Evolutionary conservation across 805 yeast genomes (phyloP).

Genomic region (Metschnikowia rubicola): DNA sequence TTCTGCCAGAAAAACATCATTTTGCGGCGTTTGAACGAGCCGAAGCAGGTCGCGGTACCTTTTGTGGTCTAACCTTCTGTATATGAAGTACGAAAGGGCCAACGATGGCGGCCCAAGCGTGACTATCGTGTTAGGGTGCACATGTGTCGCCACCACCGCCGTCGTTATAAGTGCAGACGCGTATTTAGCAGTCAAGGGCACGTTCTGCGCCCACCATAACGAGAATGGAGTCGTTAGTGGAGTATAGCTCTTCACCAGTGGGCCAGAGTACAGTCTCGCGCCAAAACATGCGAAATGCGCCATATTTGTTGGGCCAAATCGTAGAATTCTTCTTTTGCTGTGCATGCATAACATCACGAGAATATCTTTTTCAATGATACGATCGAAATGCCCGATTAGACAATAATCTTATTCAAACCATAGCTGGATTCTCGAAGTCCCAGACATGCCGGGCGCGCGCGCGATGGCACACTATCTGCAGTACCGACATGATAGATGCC

Average conservation of each 20-base stretch:
- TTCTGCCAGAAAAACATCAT: background rate
- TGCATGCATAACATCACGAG: no score
- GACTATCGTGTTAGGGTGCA: slow-evolving; percentile 34
- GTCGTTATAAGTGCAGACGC: slow-evolving; percentile 24
- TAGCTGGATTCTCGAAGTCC: no score
- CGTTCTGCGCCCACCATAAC: slow-evolving; percentile 24
- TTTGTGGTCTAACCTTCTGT: slow-evolving; percentile 14
- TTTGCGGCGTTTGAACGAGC: slow-evolving; percentile 8
- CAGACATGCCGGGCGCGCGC: no score
- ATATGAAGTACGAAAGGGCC: slow-evolving; percentile 25
- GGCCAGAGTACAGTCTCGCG: slow-evolving; percentile 14
- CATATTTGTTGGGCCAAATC: no score
- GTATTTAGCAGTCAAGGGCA: slow-evolving; percentile 28
- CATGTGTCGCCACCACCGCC: slow-evolving; percentile 29
- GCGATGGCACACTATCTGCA: no score
- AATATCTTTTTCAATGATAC: no score
- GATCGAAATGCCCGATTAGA: no score
- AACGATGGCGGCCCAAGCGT: slow-evolving; percentile 38
- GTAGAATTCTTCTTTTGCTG: no score
- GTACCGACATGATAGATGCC: no score
- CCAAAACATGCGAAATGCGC: background rate
- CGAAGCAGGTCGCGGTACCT: slow-evolving; percentile 14
- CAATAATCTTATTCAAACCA: no score
- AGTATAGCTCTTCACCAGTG: slow-evolving; percentile 33
- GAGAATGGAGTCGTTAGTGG: slow-evolving; percentile 24